Percentiles rank a stretch among this genome's conserved stretches.
Evolutionary conservation across 2,329 filamentous ascomycete species (phyloP).

Genomic region (Beauveria bassiana): DNA sequence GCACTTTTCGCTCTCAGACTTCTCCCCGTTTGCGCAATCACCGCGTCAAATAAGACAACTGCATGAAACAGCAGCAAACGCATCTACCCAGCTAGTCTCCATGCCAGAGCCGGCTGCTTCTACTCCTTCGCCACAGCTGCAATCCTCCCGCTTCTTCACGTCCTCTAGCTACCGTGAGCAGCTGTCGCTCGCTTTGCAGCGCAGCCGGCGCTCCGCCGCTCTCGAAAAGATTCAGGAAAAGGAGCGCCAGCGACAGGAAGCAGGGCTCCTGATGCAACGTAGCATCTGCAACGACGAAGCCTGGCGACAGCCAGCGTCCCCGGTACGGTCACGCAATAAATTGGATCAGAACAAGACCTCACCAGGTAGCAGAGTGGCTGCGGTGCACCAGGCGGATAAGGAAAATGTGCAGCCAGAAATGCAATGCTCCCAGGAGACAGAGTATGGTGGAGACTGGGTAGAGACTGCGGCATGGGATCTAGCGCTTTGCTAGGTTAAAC

Average conservation of each 20-base stretch:
- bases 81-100: background rate
- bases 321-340: background rate
- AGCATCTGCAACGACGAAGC: background rate
- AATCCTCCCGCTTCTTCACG: slow-evolving; percentile 27
- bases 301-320: background rate
- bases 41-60: background rate
- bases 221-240: slow-evolving; percentile 22
- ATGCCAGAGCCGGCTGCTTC: background rate
- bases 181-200: slow-evolving; percentile 26
- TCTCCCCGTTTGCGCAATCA: background rate
- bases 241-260: slow-evolving; percentile 19
- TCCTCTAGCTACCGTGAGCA: slow-evolving; percentile 28
- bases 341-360: background rate
- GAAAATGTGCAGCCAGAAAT: background rate
- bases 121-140: background rate
- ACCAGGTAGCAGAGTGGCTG: background rate
- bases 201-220: slow-evolving; percentile 27
- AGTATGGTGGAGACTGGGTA: slow-evolving; percentile 32
- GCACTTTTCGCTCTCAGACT: background rate
- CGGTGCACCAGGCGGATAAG: background rate
- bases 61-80: background rate
- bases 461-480: slow-evolving; percentile 28
- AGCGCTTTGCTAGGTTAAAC: background rate
- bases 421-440: slow-evolving; percentile 28
- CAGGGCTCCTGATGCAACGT: slow-evolving; percentile 3